Conservation (phyloP, 2,329 filamentous ascomycete species). For the Cladosporium sp. region DNA sequence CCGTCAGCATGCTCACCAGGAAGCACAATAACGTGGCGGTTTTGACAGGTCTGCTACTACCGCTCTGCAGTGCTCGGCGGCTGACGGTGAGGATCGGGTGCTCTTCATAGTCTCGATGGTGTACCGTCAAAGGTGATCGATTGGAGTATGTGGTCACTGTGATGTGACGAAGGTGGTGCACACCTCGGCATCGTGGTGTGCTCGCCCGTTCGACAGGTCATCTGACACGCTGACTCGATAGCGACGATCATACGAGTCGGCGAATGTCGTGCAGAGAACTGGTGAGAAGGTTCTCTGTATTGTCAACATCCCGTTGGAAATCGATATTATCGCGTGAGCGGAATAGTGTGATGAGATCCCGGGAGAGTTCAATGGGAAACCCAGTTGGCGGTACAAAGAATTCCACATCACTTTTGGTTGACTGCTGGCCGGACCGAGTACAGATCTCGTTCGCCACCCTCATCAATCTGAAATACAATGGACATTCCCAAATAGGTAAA, state of each 20-base stretch:
- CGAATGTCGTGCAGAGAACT: neutral
- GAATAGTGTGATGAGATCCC: neutral
- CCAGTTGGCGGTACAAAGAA: neutral
- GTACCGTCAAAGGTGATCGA: slow-evolving; percentile 1
- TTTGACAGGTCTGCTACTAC: slow-evolving; percentile 19
- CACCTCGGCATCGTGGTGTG: slow-evolving; percentile 2
- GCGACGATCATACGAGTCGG: slow-evolving; percentile 3
- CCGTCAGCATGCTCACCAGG: slow-evolving; percentile 3
- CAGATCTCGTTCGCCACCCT: slow-evolving; percentile 1
- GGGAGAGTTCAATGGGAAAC: neutral
- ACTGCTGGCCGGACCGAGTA: slow-evolving; percentile 11
- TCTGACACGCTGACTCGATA: slow-evolving; percentile 1
- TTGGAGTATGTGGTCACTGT: slow-evolving; percentile 3
- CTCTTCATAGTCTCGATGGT: neutral
- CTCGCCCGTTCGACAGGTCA: neutral
- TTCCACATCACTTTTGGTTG: slow-evolving; percentile 1
- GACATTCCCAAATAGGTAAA: neutral
- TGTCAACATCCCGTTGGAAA: neutral
- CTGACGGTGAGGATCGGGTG: neutral
- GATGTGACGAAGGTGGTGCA: slow-evolving; percentile 9
- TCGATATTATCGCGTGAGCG: neutral
- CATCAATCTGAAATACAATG: slow-evolving; percentile 7
- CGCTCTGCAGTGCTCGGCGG: slow-evolving; percentile 9
- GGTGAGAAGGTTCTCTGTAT: neutral
- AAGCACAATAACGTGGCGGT: slow-evolving; percentile 8